phyloP scores from a whole-genome alignment of 306 rosid species.

The Astragalus glycyphyllos region DNA sequence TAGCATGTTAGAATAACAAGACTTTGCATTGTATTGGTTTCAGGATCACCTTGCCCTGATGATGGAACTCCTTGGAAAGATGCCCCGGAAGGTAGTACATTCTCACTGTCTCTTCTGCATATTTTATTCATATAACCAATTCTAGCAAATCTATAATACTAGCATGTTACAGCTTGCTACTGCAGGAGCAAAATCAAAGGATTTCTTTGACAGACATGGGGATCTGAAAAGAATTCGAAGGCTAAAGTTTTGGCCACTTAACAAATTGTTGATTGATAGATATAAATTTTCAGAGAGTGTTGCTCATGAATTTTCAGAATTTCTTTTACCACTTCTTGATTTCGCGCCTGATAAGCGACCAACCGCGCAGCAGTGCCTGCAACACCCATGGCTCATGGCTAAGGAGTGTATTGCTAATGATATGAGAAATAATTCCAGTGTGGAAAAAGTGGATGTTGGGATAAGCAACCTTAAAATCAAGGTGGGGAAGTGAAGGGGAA shows the following conservation, averaged over 20 bases:
- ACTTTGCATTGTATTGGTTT: slow-evolving; percentile 44
- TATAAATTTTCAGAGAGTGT: slow-evolving; percentile 71
- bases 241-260: slow-evolving; percentile 82
- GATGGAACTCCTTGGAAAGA: slow-evolving; percentile 99
- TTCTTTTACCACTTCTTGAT: slow-evolving; percentile 75
- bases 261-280: slow-evolving; percentile 74
- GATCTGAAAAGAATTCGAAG: slow-evolving; percentile 95
- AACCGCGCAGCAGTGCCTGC: slow-evolving; percentile 86
- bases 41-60: slow-evolving; percentile 99
- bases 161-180: slow-evolving; percentile 63
- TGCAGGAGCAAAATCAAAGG: slow-evolving; percentile 79
- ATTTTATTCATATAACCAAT: slow-evolving; percentile 21
- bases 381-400: slow-evolving; percentile 76
- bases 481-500: slow-evolving; percentile 72
- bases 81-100: slow-evolving; percentile 77
- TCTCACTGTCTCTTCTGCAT: slow-evolving; percentile 7
- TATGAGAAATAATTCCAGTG: slow-evolving; percentile 48
- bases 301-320: slow-evolving; percentile 73
- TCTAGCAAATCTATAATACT: slow-evolving; percentile 45
- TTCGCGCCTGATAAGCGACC: slow-evolving; percentile 94
- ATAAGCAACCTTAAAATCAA: slow-evolving; percentile 68
- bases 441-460: slow-evolving; percentile 65
- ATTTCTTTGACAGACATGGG: slow-evolving; percentile 89
- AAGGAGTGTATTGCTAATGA: slow-evolving; percentile 49
- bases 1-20: slow-evolving; percentile 28